Conservation (phyloP, 495 filamentous ascomycete genomes). For the Poronia punctata region DNA sequence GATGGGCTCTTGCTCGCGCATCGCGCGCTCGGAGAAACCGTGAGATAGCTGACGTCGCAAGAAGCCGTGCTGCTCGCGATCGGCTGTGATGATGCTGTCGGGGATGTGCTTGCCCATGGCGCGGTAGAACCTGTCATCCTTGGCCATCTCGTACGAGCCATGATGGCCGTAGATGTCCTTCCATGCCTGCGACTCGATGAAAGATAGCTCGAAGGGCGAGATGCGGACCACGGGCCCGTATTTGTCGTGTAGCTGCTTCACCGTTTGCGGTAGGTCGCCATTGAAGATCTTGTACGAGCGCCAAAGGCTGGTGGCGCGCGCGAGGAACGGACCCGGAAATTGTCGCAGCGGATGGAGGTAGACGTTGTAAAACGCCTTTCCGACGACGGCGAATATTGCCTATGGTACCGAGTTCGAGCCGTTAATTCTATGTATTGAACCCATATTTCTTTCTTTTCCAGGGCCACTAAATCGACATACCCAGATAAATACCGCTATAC, state of each 20-base stretch:
- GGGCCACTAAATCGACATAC: too few species aligned
- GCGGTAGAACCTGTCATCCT: conserved; percentile 11
- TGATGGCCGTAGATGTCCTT: conserved; percentile 44
- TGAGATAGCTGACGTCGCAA: conserved; percentile 34
- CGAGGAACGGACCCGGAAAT: too few species aligned
- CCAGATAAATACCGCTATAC: too few species aligned
- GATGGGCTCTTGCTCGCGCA: conserved; percentile 40
- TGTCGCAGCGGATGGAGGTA: too few species aligned
- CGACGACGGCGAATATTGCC: too few species aligned
- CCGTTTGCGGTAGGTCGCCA: too few species aligned
- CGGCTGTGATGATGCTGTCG: conserved; percentile 8
- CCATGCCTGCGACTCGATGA: conserved; percentile 42
- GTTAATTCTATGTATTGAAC: too few species aligned
- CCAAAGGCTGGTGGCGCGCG: too few species aligned
- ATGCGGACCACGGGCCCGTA: conserved; percentile 44
- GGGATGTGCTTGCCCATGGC: conserved; percentile 4
- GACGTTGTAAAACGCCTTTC: too few species aligned
- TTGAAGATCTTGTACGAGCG: too few species aligned
- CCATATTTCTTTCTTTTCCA: too few species aligned
- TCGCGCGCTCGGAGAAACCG: conserved; percentile 42
- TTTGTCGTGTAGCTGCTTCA: conserved; percentile 34
- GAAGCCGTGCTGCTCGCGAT: conserved; percentile 15
- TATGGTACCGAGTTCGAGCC: too few species aligned
- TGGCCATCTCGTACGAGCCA: conserved; percentile 17
- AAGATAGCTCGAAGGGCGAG: conserved; percentile 45